These are phyloP conservation scores for Microcera coccophila DNA, from an alignment of 2,329 filamentous ascomycete genomes.

Conservation along the genomic window DNA sequence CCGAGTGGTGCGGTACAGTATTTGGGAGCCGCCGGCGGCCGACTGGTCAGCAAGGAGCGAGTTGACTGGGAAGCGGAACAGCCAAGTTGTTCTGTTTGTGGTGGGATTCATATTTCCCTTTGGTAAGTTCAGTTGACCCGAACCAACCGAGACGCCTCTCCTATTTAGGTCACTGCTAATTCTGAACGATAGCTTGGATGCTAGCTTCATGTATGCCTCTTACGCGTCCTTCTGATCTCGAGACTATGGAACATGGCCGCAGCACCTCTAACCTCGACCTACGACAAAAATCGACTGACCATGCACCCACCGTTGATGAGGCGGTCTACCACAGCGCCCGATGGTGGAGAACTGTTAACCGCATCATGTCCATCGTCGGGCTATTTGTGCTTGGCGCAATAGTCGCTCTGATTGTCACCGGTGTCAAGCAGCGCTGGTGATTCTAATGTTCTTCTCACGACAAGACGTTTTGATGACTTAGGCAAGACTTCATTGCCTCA, in stretches of 20 bases:
- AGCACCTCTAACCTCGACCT: conserved; percentile 40
- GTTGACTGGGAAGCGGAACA: conserved; percentile 62
- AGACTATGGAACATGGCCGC: conserved; percentile 48
- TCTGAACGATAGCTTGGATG: conserved; percentile 62
- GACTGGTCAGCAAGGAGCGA: conserved; percentile 60
- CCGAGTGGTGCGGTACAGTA: conserved; percentile 53
- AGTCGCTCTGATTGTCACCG: conserved; percentile 49
- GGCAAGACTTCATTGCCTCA: conserved; percentile 4
- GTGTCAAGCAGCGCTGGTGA: conserved; percentile 49
- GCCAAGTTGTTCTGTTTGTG: conserved; percentile 71
- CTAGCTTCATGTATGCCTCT: conserved; percentile 71
- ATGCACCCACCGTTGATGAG: conserved; percentile 39
- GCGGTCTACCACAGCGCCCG: conserved; percentile 48
- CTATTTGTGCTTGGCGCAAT: conserved; percentile 52
- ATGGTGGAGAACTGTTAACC: conserved; percentile 60
- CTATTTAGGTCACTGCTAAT: conserved; percentile 22
- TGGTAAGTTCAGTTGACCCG: conserved; percentile 44
- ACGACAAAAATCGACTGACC: conserved; percentile 33
- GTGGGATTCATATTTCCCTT: conserved; percentile 75
- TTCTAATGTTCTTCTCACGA: conserved; percentile 11
- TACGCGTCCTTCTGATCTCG: conserved; percentile 52
- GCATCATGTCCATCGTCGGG: conserved; percentile 55
- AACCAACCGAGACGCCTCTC: conserved; percentile 7
- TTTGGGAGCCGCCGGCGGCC: conserved; percentile 71
- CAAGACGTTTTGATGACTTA: conserved; percentile 17